Base-by-base conservation (phyloP, 2,329 filamentous ascomycete species). In the Hirsutella minnesotensis region DNA sequence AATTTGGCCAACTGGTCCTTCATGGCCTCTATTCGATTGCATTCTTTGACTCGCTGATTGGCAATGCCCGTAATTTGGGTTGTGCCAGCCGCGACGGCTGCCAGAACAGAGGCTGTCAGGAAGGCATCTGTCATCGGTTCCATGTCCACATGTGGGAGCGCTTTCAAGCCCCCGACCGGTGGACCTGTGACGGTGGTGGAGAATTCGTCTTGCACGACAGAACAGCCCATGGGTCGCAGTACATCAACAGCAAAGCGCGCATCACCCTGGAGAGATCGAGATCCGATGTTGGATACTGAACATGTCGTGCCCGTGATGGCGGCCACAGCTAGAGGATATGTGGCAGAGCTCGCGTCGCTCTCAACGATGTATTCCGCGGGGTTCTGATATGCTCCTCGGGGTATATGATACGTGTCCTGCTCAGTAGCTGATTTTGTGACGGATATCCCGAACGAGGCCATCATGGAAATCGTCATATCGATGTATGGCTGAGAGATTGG, bases 71-170 rank as follows among this genome's bases (percentile, higher is more conserved):
- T 83, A 51, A 98, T 96, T 44, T 78, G 79, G 0, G 92, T 98
- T 40, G 79, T 80, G 2, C 86, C 86, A 13, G 75, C 79, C 9
- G 90, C 88, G 36, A 95, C 86, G 30, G 92, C 92, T 21, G 88
- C 92, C 38, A 98, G 73, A 4, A 95, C 88, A 2, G 88, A 94
- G 16, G 92, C 92, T 4, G 89, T 95, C 41, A 98, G 72, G 70
- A 98, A 98, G 39, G 92, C 92, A 63, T 98, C 92, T 0, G 92
- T 98, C 92, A 98, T 98, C 1, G 90, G 85, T 61, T 96, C 92
- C 92, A 98, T 98, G 56, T 98, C 89, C 22, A 98, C 80, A 46
- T 90, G 83, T 16, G 79, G 67, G 12, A 98, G 68, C 1, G 86
- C 82, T 52, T 80, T 80, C 33, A 98, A 67, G 15, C 73, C 65